Base-by-base conservation (phyloP, 768 basidiomycete species). In the Chalciporus pseudorubinellus region DNA sequence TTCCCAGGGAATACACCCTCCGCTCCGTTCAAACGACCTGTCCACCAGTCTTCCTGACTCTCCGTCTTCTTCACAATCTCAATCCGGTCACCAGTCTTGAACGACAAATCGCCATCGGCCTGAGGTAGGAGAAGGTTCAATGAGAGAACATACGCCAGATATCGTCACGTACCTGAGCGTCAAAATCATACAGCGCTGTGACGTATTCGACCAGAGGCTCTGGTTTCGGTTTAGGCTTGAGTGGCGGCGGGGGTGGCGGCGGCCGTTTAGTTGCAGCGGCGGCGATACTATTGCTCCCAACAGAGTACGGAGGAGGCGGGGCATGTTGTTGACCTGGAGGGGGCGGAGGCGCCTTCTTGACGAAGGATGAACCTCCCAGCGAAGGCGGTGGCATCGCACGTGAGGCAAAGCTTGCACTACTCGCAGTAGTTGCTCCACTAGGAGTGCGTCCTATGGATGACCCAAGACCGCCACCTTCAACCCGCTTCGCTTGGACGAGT, bases 1-100 rank as follows among this genome's bases (percentile, higher is more conserved):
- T 66, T 72, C 81, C 89, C 91, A 49, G 95, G 95, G 72, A 98
- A 98, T 14, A 94, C 88, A 8, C 95, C 95, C 66, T 91, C 82
- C 55, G 68, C 66, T 7, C 93, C 93, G 57, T 91, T 84, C 59
- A 95, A 47, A 61, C 81, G 79, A 7, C 95, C 95, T 22, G 94
- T 97, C 95, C 95, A 98, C 95, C 95, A 98, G 65, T 98, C 95
- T 65, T 98, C 92, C 22, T 85, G 65, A 61, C 84, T 94, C 7
- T 79, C 81, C 16, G 87, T 85, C 69, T 81, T 82, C 69, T 94
- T 86, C 31, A 97, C 78, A 48, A 98, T 75, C 71, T 95, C 92
- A 68, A 98, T 98, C 58, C 80, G 76, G 69, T 98, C 95, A 14
- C 95, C 95, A 14, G 83, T 81, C 55, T 77, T 83, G 74, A 98